phyloP scores from a whole-genome alignment of 2,329 filamentous ascomycete species.

The Clarireedia sp. region DNA sequence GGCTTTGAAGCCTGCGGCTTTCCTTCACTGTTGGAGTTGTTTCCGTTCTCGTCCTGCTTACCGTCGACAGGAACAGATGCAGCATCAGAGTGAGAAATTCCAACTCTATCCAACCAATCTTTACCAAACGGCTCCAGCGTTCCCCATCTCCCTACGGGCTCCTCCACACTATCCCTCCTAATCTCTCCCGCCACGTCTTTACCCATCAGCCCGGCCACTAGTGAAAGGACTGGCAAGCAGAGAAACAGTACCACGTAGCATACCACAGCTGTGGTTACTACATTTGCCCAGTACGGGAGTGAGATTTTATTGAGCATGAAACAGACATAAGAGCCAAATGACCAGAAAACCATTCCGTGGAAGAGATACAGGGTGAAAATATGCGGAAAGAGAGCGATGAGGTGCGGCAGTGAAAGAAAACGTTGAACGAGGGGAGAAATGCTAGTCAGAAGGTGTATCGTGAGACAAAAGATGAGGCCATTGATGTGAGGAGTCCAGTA shows the following conservation, averaged over 20 bases:
- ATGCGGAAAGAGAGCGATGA: conserved; percentile 39
- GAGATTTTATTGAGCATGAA: conserved; percentile 16
- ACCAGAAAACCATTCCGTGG: conserved; percentile 34
- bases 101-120: conserved; percentile 8
- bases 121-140: conserved; percentile 14
- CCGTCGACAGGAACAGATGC: not conserved
- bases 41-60: not conserved
- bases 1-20: too few relatives aligned
- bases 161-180: conserved; percentile 11
- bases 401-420: conserved; percentile 32
- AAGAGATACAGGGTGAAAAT: conserved; percentile 43
- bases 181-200: conserved; percentile 14
- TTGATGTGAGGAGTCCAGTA: conserved; percentile 39
- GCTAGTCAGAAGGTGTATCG: conserved; percentile 31
- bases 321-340: conserved; percentile 22
- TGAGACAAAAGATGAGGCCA: conserved; percentile 33
- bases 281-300: conserved; percentile 22
- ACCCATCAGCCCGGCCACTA: conserved; percentile 18
- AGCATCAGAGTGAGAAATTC: not conserved
- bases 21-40: not conserved
- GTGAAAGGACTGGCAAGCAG: conserved; percentile 20
- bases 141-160: conserved; percentile 6
- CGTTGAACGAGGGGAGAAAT: conserved; percentile 33
- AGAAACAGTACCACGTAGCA: conserved; percentile 5
- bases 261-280: not conserved